phyloP scores from a whole-genome alignment of 306 rosid genomes.

The Lathyrus oleraceus region DNA sequence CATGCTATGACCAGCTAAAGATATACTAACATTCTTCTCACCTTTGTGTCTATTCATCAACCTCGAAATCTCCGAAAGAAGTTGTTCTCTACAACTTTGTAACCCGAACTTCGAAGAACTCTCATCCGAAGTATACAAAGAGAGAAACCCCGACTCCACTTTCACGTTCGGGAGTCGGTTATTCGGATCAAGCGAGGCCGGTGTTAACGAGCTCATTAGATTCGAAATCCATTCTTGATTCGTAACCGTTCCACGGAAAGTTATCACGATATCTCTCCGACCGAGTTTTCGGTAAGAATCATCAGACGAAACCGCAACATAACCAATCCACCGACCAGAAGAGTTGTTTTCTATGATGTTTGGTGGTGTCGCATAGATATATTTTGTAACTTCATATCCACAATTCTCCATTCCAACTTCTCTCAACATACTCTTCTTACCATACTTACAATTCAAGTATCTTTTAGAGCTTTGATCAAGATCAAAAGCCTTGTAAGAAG shows the following conservation, averaged over 20 bases:
- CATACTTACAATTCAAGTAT: constrained; percentile 76
- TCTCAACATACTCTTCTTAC: constrained; percentile 61
- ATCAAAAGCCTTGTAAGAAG: constrained; percentile 83
- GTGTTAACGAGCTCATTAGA: constrained; percentile 76
- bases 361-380: constrained; percentile 93
- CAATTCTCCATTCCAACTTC: constrained; percentile 64
- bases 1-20: constrained; percentile 92
- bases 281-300: constrained; percentile 55
- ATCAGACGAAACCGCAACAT: constrained; percentile 63
- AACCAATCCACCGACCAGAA: constrained; percentile 85
- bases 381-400: constrained; percentile 77
- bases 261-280: constrained; percentile 63
- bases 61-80: constrained; percentile 71
- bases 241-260: constrained; percentile 83
- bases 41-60: constrained; percentile 56
- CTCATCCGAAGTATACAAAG: constrained; percentile 77
- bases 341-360: constrained; percentile 39
- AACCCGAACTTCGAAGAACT: constrained; percentile 56
- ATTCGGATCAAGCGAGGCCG: constrained; percentile 72
- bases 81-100: constrained; percentile 83
- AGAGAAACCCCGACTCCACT: constrained; percentile 81
- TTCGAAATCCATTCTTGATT: constrained; percentile 79
- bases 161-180: constrained; percentile 59
- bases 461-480: constrained; percentile 75
- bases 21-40: constrained; percentile 61